Evolutionary conservation across 805 yeast genomes (phyloP).

Genomic region (Candida germanica): DNA sequence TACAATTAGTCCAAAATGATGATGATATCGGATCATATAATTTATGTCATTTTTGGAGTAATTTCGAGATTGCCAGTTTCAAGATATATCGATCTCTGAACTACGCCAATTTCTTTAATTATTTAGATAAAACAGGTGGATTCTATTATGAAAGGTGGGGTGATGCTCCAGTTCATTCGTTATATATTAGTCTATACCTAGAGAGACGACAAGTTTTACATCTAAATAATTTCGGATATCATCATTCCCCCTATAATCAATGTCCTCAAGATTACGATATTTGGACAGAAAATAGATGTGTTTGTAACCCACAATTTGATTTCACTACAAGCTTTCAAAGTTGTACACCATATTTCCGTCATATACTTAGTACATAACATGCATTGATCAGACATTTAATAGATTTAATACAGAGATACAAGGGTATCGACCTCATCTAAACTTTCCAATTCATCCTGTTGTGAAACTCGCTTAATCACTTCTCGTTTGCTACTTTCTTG

Average conservation of each 20-base stretch:
- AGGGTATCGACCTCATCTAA: conserved; percentile 58
- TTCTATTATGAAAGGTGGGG: conserved; percentile 91
- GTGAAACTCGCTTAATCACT: conserved; percentile 69
- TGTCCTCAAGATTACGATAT: conserved; percentile 46
- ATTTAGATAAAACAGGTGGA: conserved; percentile 67
- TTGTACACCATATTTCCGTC: conserved; percentile 19
- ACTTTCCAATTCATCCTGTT: conserved; percentile 83
- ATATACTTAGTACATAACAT: conserved; percentile 3
- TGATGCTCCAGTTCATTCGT: conserved; percentile 87
- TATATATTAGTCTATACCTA: conserved; percentile 64
- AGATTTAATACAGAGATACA: conserved; percentile 20
- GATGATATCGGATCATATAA: conserved; percentile 52
- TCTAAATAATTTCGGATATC: conserved; percentile 74
- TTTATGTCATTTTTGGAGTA: conserved; percentile 80
- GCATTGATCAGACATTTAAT: neutral
- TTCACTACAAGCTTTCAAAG: conserved; percentile 23
- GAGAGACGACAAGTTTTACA: conserved; percentile 60
- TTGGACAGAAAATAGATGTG: conserved; percentile 27
- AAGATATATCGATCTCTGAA: conserved; percentile 60
- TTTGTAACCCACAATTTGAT: conserved; percentile 38
- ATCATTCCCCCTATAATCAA: conserved; percentile 63
- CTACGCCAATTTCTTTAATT: conserved; percentile 58
- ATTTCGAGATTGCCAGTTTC: conserved; percentile 71
- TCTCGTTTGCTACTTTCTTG: conserved; percentile 82
- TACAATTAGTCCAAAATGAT: conserved; percentile 13